Evolutionary conservation across 73 alveolate species (phyloP).

Genomic region (Paramecium bursaria): DNA sequence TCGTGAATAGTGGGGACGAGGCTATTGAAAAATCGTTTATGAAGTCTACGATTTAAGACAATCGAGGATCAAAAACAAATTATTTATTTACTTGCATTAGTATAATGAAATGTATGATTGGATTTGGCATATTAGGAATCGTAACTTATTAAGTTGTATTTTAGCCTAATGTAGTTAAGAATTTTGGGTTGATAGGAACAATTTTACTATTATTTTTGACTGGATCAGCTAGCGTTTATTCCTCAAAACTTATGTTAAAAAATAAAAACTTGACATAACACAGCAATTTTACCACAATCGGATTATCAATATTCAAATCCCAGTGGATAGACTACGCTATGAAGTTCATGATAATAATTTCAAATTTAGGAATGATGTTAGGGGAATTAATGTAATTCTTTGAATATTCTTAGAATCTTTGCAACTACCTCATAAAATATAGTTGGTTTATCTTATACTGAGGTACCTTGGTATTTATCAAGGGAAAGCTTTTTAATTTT

Average conservation of each 20-base stretch:
- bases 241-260: constrained; percentile 16
- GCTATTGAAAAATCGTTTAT: constrained; percentile 44
- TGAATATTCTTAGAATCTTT: neutral
- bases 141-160: neutral
- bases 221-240: neutral
- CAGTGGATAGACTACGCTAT: neutral
- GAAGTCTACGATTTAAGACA: constrained; percentile 8
- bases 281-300: constrained; percentile 47
- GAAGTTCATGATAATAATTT: constrained; percentile 7
- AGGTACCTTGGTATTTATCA: constrained; percentile 28
- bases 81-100: neutral
- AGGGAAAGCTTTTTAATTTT: neutral
- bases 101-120: constrained; percentile 52
- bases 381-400: constrained; percentile 35
- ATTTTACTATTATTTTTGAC: neutral
- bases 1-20: constrained; percentile 64
- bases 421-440: neutral
- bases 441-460: neutral
- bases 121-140: constrained; percentile 47
- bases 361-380: constrained; percentile 31
- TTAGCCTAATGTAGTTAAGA: constrained; percentile 27
- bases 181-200: constrained; percentile 22
- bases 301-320: constrained; percentile 8
- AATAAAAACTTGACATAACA: constrained; percentile 18
- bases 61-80: neutral